Evolutionary conservation across 352 stramenopile species (phyloP), one percentile per base, ranked within the genome.

Genomic region (Pythium chondricola): DNA sequence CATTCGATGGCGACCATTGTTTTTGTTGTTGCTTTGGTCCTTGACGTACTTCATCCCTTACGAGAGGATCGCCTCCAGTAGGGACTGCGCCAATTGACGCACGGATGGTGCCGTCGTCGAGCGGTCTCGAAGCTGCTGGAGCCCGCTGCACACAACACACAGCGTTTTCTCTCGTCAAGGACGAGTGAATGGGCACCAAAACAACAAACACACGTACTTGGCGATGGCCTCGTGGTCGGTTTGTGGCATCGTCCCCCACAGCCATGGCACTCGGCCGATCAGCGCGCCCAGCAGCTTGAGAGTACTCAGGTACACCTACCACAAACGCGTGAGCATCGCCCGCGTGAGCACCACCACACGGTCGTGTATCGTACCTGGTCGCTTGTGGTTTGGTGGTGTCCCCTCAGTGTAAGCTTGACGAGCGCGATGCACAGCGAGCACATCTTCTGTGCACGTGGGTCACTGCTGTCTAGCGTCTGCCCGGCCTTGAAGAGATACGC

Each of bases 241-340:
- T 20, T 25, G 17, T 9, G 16, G 18, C 6, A 64, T 8, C 16
- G 16, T 48, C 2, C 31, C 39, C 50, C 81, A 65, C 25, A 81
- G 68, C 17, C 55, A 52, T 2, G 67, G 58, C 17, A 83, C 30
- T 16, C 84, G 82, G 26, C 65, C 64, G 35, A 87, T 64, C 11
- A 89, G 41, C 4, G 63, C 73, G 7, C 69, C 73, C 10, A 82
- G 38, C 4, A 87, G 59, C 45, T 85, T 87, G 6, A 89, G 51
- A 0, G 71, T 65, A 39, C 65, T 78, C 61, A 85, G 70, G 16
- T 54, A 64, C 11, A 85, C 59, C 63, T 76, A 39, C 22, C 2
- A n/a, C 16, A 40, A 29, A 10, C n/a, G n/a, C 13, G 13, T 44
- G n/a, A 21, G 2, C 18, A 40, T 11, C 6, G 21, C 58, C 43